Evolutionary conservation across 140 eudicot species (phyloP).

Genomic region (Cichorium intybus): DNA sequence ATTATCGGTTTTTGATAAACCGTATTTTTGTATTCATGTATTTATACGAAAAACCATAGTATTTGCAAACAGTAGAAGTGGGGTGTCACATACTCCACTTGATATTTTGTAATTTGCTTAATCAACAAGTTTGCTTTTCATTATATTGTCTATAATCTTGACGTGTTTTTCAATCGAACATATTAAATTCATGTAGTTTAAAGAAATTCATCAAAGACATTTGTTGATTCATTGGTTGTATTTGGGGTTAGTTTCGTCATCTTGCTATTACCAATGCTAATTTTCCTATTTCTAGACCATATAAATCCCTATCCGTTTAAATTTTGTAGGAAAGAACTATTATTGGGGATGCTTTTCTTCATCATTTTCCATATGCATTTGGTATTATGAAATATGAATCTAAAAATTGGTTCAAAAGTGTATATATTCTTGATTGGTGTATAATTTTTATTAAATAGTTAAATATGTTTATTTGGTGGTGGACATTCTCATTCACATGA

Average conservation of each 20-base stretch:
- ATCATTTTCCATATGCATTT: slow-evolving; percentile 92
- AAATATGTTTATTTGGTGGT: slow-evolving; percentile 51
- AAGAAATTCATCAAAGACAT: slow-evolving; percentile 73
- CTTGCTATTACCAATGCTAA: background rate
- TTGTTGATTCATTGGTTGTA: slow-evolving; percentile 79
- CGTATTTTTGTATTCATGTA: too few species aligned
- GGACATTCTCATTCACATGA: slow-evolving; percentile 76
- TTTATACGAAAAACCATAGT: too few species aligned
- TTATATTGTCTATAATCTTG: background rate
- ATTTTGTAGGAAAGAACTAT: slow-evolving; percentile 87
- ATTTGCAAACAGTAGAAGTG: too few species aligned
- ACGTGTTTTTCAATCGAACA: slow-evolving; percentile 1
- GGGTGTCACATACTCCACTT: too few species aligned
- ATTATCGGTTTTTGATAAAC: too few species aligned
- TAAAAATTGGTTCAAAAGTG: background rate
- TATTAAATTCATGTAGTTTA: slow-evolving; percentile 50
- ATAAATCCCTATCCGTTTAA: slow-evolving; percentile 2
- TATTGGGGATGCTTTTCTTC: slow-evolving; percentile 98
- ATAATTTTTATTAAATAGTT: background rate
- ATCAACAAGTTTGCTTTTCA: background rate
- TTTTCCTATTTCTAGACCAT: background rate
- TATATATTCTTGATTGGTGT: background rate
- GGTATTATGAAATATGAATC: slow-evolving; percentile 37
- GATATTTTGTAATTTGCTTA: slow-evolving; percentile 64
- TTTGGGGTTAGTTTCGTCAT: slow-evolving; percentile 70